Percentiles rank a stretch among this genome's conserved stretches.
Conservation (phyloP, 129 eudicot genomes). For the Dittrichia graveolens region DNA sequence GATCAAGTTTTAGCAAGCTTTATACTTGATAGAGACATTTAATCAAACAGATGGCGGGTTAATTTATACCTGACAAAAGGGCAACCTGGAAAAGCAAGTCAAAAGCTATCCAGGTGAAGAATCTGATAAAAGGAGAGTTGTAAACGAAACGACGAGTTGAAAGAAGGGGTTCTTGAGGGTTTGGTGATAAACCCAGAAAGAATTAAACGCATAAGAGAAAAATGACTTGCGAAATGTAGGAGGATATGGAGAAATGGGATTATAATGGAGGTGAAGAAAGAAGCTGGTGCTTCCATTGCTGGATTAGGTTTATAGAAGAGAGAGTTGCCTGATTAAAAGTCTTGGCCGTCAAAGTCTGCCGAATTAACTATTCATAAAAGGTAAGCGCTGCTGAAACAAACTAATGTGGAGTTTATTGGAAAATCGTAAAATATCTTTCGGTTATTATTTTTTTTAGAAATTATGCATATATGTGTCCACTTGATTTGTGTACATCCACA, state of each 20-base stretch:
- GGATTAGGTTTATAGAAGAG: background rate
- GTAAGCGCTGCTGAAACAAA: constrained; percentile 16
- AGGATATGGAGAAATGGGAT: constrained; percentile 11
- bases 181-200: constrained; percentile 17
- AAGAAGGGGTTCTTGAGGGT: constrained; percentile 1
- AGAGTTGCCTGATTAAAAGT: background rate
- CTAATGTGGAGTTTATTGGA: no score
- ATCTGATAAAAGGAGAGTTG: background rate
- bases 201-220: constrained; percentile 23
- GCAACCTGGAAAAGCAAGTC: background rate
- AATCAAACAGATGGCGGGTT: constrained; percentile 29
- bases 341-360: background rate
- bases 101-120: constrained; percentile 20
- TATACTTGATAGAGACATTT: constrained; percentile 15
- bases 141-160: background rate
- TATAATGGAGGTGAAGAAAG: constrained; percentile 9
- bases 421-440: no score
- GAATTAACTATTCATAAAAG: constrained; percentile 13
- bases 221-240: constrained; percentile 25
- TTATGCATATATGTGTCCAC: no score
- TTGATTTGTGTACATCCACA: no score
- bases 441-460: no score
- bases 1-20: constrained; percentile 24
- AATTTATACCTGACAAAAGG: background rate
- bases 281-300: constrained; percentile 1